A percentile compares a stretch with the other conserved stretches of the same genome.
These are phyloP conservation scores for Annulohypoxylon nitens DNA, from an alignment of 495 filamentous ascomycete species.

Conservation along the genomic window DNA sequence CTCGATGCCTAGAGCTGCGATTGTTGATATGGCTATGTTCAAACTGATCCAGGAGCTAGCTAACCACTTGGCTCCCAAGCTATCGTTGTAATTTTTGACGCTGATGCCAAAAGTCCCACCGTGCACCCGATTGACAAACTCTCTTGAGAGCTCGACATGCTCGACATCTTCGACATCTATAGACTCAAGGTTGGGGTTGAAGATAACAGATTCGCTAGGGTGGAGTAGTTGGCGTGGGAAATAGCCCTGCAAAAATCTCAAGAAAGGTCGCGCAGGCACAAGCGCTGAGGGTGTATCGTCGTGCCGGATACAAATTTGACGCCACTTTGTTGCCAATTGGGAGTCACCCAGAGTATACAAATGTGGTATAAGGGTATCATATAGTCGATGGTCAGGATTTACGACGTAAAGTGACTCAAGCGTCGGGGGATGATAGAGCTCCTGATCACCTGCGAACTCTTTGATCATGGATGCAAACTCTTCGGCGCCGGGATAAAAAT, in stretches of 20 bases:
- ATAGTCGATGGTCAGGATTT: slow-evolving; percentile 68
- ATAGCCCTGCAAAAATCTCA: slow-evolving; percentile 55
- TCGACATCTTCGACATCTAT: slow-evolving; percentile 13
- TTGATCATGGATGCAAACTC: slow-evolving; percentile 52
- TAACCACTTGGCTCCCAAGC: slow-evolving; percentile 76
- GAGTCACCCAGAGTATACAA: slow-evolving; percentile 64
- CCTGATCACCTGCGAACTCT: slow-evolving; percentile 47
- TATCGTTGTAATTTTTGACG: slow-evolving; percentile 69
- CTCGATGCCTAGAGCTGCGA: slow-evolving; percentile 74
- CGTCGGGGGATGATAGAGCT: slow-evolving; percentile 44
- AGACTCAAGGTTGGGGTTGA: slow-evolving; percentile 11
- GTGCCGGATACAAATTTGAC: slow-evolving; percentile 53
- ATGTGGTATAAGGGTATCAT: slow-evolving; percentile 70
- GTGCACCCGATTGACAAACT: slow-evolving; percentile 59
- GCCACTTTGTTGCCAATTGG: slow-evolving; percentile 70
- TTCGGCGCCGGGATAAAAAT: slow-evolving; percentile 50
- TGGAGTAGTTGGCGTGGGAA: slow-evolving; percentile 38
- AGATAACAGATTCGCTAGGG: slow-evolving; percentile 34
- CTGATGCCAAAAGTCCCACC: slow-evolving; percentile 61
- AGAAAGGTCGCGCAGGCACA: slow-evolving; percentile 49
- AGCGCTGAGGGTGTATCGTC: slow-evolving; percentile 50
- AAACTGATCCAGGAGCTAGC: slow-evolving; percentile 76
- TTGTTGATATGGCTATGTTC: slow-evolving; percentile 71
- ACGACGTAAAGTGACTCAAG: slow-evolving; percentile 63
- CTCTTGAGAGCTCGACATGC: slow-evolving; percentile 47